Percentiles rank a stretch among this genome's conserved stretches.
Evolutionary conservation across 1,284 basidiomycete species (phyloP).

Genomic region (Boletus mariae): DNA sequence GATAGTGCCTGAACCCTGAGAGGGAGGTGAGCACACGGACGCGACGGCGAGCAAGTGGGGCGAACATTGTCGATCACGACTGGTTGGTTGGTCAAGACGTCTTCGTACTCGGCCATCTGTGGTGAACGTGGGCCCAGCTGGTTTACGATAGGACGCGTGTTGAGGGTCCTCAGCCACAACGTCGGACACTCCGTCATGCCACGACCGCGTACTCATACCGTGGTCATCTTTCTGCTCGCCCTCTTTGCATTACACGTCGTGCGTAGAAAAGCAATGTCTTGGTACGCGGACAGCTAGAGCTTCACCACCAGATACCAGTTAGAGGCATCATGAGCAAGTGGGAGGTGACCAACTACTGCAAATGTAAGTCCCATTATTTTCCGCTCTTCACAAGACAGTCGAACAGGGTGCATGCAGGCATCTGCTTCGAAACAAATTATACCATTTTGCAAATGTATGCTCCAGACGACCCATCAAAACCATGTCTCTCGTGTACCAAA

Average conservation of each 20-base stretch:
- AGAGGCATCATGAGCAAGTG: conserved; percentile 60
- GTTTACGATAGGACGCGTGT: background rate
- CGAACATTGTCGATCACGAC: conserved; percentile 96
- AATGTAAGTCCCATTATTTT: conserved; percentile 50
- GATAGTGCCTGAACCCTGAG: conserved; percentile 91
- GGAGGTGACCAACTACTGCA: conserved; percentile 82
- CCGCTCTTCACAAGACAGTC: conserved; percentile 1
- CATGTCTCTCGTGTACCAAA: conserved; percentile 89
- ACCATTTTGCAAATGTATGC: conserved; percentile 80
- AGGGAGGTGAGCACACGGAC: conserved; percentile 20
- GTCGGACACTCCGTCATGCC: conserved; percentile 14
- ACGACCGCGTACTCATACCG: conserved; percentile 15
- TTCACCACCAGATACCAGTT: conserved; percentile 39
- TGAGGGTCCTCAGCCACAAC: background rate
- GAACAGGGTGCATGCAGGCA: conserved; percentile 51
- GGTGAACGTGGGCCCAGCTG: background rate
- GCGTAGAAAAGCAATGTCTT: conserved; percentile 18
- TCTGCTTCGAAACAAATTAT: conserved; percentile 86
- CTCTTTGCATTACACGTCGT: conserved; percentile 24
- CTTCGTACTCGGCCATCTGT: conserved; percentile 78
- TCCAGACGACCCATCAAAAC: conserved; percentile 82
- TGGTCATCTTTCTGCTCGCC: conserved; percentile 15
- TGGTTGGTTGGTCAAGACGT: conserved; percentile 88
- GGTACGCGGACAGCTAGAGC: conserved; percentile 9
- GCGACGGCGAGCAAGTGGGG: conserved; percentile 23